Conservation (phyloP, 306 rosid genomes). For the Boehmeria nivea region DNA sequence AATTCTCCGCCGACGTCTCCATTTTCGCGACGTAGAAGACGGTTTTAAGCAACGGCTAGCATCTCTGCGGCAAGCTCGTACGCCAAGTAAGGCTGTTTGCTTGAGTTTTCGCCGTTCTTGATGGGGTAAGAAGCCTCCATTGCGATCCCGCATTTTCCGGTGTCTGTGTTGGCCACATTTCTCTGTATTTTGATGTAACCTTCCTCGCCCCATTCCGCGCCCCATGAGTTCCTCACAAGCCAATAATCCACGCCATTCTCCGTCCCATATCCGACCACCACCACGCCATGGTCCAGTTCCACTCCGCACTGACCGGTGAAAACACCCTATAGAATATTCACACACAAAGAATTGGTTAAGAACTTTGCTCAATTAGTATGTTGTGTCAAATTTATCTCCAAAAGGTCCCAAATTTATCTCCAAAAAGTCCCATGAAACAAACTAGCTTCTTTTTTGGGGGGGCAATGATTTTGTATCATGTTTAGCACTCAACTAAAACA, state of each 20-base stretch:
- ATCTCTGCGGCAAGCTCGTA: conserved; percentile 16
- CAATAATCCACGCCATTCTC: conserved; percentile 82
- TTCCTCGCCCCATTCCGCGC: conserved; percentile 73
- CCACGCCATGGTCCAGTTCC: conserved; percentile 77
- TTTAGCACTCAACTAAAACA: too few relatives aligned
- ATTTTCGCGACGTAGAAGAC: not conserved
- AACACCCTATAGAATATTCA: conserved; percentile 48
- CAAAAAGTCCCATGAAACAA: not conserved
- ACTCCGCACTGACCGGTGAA: conserved; percentile 76
- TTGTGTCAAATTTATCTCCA: too few relatives aligned
- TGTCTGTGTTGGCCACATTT: conserved; percentile 22
- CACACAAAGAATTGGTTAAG: not conserved
- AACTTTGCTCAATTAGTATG: too few relatives aligned
- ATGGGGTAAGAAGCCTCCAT: conserved; percentile 78
- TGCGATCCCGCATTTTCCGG: conserved; percentile 82
- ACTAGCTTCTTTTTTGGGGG: not conserved
- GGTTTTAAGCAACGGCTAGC: conserved; percentile 43
- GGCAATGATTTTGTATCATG: too few relatives aligned
- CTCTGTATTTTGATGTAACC: conserved; percentile 82
- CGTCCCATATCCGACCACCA: conserved; percentile 72
- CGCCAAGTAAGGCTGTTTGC: conserved; percentile 8
- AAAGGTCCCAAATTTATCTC: not conserved
- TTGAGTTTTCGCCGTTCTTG: conserved; percentile 39
- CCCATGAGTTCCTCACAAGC: conserved; percentile 98
- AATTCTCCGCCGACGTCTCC: conserved; percentile 1